phyloP scores from a whole-genome alignment of 805 yeast genomes.

The Starmerella etchellsii region DNA sequence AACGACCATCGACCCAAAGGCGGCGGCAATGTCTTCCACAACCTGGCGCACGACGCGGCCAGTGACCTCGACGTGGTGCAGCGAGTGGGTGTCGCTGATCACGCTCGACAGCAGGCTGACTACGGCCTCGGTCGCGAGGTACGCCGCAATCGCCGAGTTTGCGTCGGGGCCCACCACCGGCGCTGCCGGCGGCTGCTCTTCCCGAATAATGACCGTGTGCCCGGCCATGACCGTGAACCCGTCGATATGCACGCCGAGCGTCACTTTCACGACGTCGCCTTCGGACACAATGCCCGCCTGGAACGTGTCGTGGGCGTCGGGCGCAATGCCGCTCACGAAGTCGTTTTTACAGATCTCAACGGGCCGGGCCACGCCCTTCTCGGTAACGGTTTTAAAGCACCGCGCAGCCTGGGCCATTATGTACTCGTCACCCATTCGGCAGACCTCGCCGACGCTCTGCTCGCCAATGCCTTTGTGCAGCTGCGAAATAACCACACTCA shows the following conservation, averaged over 20 bases:
- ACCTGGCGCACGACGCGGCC: conserved; percentile 59
- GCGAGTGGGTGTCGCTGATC: conserved; percentile 42
- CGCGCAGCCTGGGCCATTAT: conserved; percentile 45
- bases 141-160: conserved; percentile 80
- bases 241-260: conserved; percentile 84
- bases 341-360: conserved; percentile 77
- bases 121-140: conserved; percentile 81
- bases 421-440: conserved; percentile 71
- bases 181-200: conserved; percentile 35
- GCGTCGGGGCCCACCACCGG: conserved; percentile 79
- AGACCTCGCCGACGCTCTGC: conserved; percentile 43
- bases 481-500: conserved; percentile 49
- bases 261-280: conserved; percentile 78
- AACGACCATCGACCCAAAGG: conserved; percentile 70
- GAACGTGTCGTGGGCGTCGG: conserved; percentile 40
- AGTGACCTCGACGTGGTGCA: conserved; percentile 25
- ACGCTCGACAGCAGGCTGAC: conserved; percentile 60
- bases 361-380: conserved; percentile 90
- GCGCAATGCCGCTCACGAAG: conserved; percentile 65
- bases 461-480: conserved; percentile 65
- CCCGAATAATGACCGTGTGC: conserved; percentile 70
- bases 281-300: conserved; percentile 39
- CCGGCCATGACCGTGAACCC: conserved; percentile 83
- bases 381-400: conserved; percentile 41
- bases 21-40: conserved; percentile 77